phyloP scores from a whole-genome alignment of 1,139 yeast genomes.

The Hemisphaericaspora subhashii region DNA sequence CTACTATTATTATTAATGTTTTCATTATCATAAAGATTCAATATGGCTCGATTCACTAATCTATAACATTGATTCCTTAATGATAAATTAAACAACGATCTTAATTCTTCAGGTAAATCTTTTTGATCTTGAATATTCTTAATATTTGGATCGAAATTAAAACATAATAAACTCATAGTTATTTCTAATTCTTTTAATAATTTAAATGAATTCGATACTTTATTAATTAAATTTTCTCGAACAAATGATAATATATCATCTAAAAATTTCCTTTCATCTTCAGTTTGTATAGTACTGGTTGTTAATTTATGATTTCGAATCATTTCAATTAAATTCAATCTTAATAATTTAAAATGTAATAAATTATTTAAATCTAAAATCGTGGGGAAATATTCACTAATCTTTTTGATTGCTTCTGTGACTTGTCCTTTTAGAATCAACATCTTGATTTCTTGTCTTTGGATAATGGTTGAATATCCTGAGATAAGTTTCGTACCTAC shows the following conservation, averaged over 20 bases:
- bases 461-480: conserved; percentile 50
- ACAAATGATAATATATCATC: conserved; percentile 59
- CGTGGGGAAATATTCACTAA: conserved; percentile 52
- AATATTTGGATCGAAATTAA: conserved; percentile 41
- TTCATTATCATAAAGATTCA: conserved; percentile 25
- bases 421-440: conserved; percentile 52
- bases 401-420: conserved; percentile 44
- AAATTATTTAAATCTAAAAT: conserved; percentile 54
- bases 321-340: conserved; percentile 65
- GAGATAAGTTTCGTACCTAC: conserved; percentile 18
- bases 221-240: conserved; percentile 56
- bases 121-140: conserved; percentile 35
- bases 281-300: conserved; percentile 21
- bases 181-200: conserved; percentile 64
- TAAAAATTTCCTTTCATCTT: conserved; percentile 53
- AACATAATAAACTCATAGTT: conserved; percentile 69
- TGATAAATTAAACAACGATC: conserved; percentile 51
- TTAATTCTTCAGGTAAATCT: conserved; percentile 54
- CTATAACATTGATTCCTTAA: conserved; percentile 59
- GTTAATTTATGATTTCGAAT: conserved; percentile 52
- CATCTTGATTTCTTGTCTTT: conserved; percentile 49
- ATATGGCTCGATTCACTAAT: conserved; percentile 54
- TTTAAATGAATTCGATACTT: conserved; percentile 52
- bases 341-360: conserved; percentile 61
- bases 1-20: conserved; percentile 5